phyloP scores from a whole-genome alignment of 768 basidiomycete genomes.

The Collybiopsis luxurians region DNA sequence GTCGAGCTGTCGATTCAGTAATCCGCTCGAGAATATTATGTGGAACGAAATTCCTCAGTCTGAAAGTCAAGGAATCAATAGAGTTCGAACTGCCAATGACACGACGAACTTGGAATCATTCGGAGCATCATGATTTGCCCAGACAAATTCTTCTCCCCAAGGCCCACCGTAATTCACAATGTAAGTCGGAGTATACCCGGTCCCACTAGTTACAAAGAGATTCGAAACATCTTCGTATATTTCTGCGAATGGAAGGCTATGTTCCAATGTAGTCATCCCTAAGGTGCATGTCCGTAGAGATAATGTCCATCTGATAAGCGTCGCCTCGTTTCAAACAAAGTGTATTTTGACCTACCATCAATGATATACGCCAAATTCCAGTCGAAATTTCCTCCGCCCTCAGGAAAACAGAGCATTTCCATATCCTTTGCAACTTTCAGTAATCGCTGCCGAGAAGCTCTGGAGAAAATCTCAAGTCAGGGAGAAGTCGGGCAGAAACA shows the following conservation, averaged over 20 bases:
- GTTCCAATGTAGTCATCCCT: conserved; percentile 80
- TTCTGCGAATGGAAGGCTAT: conserved; percentile 60
- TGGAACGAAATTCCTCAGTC: conserved; percentile 59
- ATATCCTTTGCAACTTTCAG: conserved; percentile 57
- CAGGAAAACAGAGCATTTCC: conserved; percentile 70
- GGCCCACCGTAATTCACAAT: conserved; percentile 79
- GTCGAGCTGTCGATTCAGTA: conserved; percentile 59
- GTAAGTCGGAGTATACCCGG: conserved; percentile 71
- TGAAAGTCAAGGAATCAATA: conserved; percentile 22
- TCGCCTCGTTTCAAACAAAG: too few species aligned
- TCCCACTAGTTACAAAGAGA: conserved; percentile 63
- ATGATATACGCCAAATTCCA: conserved; percentile 79
- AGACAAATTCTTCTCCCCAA: conserved; percentile 65
- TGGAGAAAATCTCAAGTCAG: conserved; percentile 1
- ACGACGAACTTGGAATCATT: conserved; percentile 62
- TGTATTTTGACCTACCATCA: conserved; percentile 51
- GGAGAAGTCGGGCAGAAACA: background rate
- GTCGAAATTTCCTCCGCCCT: conserved; percentile 77
- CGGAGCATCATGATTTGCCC: conserved; percentile 63
- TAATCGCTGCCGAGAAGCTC: conserved; percentile 66
- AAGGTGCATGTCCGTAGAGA: too few species aligned
- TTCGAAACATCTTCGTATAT: conserved; percentile 68
- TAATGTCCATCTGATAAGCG: too few species aligned
- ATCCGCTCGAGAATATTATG: conserved; percentile 62
- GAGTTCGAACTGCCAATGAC: background rate